Percentiles rank a stretch among this genome's conserved stretches.
These are phyloP conservation scores for Cladosporium sp. DNA, from an alignment of 2,329 filamentous ascomycete species.

Conservation along the genomic window DNA sequence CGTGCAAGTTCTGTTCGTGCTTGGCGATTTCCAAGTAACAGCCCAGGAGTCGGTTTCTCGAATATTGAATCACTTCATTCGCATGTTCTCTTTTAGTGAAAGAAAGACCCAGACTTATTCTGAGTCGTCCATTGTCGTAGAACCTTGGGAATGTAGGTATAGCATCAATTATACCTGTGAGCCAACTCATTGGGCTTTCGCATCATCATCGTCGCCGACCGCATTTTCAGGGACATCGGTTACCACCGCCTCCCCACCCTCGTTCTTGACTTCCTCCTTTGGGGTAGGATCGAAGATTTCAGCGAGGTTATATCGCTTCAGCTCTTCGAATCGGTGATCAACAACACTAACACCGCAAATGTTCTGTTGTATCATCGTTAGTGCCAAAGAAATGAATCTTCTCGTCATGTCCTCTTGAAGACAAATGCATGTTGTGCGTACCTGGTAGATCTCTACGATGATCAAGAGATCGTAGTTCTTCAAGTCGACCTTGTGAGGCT, in stretches of 20 bases:
- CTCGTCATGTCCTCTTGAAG: background rate
- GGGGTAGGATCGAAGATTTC: constrained; percentile 58
- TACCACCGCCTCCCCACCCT: background rate
- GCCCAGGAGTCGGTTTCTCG: too few species aligned
- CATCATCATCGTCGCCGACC: too few species aligned
- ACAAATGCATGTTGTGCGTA: constrained; percentile 34
- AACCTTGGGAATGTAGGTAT: too few species aligned
- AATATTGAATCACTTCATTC: too few species aligned
- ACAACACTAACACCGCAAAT: constrained; percentile 76
- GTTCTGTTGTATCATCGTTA: constrained; percentile 43
- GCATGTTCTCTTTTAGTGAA: too few species aligned
- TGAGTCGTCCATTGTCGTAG: too few species aligned
- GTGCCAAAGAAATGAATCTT: background rate
- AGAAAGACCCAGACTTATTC: too few species aligned
- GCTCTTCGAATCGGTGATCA: constrained; percentile 62
- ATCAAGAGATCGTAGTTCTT: constrained; percentile 71
- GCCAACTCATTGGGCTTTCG: too few species aligned
- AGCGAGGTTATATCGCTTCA: constrained; percentile 72
- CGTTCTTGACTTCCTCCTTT: constrained; percentile 23
- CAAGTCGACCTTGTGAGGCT: constrained; percentile 70
- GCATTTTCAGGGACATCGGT: too few species aligned
- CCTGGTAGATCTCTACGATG: constrained; percentile 74
- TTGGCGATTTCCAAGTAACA: too few species aligned
- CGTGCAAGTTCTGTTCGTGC: too few species aligned
- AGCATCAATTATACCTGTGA: too few species aligned